These are phyloP conservation scores for Moniliophthora roreri DNA, from an alignment of 1,284 basidiomycete genomes.

Conservation along the genomic window DNA sequence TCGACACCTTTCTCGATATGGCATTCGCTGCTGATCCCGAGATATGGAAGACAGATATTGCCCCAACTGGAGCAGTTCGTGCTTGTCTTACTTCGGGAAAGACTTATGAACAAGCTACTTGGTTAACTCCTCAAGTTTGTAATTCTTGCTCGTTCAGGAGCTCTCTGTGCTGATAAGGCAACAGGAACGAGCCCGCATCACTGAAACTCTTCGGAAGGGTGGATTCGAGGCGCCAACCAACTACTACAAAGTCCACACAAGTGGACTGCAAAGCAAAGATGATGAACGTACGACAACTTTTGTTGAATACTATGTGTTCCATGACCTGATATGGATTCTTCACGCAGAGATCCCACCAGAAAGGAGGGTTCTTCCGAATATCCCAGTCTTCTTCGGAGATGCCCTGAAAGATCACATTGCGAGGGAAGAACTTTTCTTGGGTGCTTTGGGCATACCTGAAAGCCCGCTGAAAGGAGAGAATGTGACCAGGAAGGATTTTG, in stretches of 20 bases:
- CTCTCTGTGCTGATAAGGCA: not conserved
- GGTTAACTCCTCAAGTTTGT: slow-evolving; percentile 3
- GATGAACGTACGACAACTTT: not conserved
- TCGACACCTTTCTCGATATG: not conserved
- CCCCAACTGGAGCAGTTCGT: not conserved
- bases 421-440: slow-evolving; percentile 13
- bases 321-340: not conserved
- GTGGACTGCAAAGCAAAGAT: not conserved
- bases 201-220: slow-evolving; percentile 17
- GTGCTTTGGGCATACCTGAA: not conserved
- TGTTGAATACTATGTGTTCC: not conserved
- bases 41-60: not conserved
- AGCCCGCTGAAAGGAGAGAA: not conserved
- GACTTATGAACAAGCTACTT: not conserved
- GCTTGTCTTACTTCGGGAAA: slow-evolving; percentile 4
- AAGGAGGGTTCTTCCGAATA: slow-evolving; percentile 12
- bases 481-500: too few species aligned
- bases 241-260: slow-evolving; percentile 24
- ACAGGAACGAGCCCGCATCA: slow-evolving; percentile 11
- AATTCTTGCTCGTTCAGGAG: not conserved
- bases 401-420: slow-evolving; percentile 22
- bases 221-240: slow-evolving; percentile 21
- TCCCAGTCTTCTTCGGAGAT: slow-evolving; percentile 26
- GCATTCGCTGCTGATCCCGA: not conserved
- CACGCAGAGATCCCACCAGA: not conserved